phyloP scores from a whole-genome alignment of 257 asterid genomes.

The Agastache rugosa region DNA sequence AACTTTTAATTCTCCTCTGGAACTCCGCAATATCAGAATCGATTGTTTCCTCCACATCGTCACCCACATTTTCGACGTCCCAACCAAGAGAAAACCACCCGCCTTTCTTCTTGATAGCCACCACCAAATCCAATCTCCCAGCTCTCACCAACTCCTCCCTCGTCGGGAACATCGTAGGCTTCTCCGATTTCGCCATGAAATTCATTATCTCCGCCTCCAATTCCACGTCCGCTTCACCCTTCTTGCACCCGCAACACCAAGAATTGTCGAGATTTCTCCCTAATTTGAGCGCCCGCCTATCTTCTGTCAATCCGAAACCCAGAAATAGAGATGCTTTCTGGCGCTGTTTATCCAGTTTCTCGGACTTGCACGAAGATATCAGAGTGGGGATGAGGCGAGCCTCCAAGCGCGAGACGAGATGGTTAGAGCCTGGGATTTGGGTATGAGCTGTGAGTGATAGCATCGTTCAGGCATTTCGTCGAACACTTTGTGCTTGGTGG shows the following conservation, averaged over 20 bases:
- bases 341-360: constrained; percentile 27
- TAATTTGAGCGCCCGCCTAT: constrained; percentile 24
- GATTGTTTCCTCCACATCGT: constrained; percentile 33
- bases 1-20: constrained; percentile 50
- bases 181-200: constrained; percentile 85
- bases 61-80: constrained; percentile 55
- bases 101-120: constrained; percentile 69
- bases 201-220: constrained; percentile 81
- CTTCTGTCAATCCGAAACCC: constrained; percentile 42
- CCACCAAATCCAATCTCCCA: constrained; percentile 84
- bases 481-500: constrained; percentile 35
- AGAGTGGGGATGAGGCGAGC: constrained; percentile 32
- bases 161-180: constrained; percentile 74
- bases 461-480: constrained; percentile 93
- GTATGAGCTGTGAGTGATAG: constrained; percentile 49
- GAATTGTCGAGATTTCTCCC: constrained; percentile 35
- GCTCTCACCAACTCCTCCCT: constrained; percentile 64
- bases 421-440: constrained; percentile 35
- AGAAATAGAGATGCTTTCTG: constrained; percentile 11
- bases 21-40: constrained; percentile 58
- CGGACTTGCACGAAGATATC: constrained; percentile 18
- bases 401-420: constrained; percentile 38
- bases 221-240: constrained; percentile 62
- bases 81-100: constrained; percentile 95
- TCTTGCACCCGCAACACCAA: constrained; percentile 55